Conservation (phyloP, 345 rosid genomes). For the Citropsis articulata region DNA sequence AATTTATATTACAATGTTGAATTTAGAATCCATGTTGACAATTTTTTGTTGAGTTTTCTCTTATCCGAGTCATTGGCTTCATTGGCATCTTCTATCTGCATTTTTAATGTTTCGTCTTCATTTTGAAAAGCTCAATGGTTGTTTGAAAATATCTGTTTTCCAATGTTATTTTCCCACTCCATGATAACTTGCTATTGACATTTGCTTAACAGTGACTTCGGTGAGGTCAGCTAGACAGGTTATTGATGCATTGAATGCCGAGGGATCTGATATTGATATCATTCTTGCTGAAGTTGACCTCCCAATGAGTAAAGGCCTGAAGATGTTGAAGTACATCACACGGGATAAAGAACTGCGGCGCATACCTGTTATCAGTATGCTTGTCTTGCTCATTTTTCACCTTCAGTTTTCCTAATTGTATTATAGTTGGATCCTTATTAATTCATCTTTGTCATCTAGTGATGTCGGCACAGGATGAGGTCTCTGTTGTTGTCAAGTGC, state of each 20-base stretch:
- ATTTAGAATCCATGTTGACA: not conserved
- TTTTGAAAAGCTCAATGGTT: not conserved
- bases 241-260: conserved; percentile 91
- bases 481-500: conserved; percentile 75
- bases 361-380: conserved; percentile 97
- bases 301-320: conserved; percentile 93
- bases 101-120: not conserved
- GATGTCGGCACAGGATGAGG: conserved; percentile 90
- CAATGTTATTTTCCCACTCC: not conserved
- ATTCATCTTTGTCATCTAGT: conserved; percentile 31
- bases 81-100: not conserved
- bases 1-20: not conserved
- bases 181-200: conserved; percentile 8
- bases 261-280: conserved; percentile 92
- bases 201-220: conserved; percentile 62
- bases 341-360: conserved; percentile 78
- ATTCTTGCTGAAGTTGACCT: conserved; percentile 96
- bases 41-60: not conserved
- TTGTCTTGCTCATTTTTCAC: conserved; percentile 5
- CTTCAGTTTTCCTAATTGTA: not conserved
- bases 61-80: not conserved
- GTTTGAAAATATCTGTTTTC: conserved; percentile 3
- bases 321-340: conserved; percentile 86
- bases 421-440: not conserved
- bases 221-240: conserved; percentile 95